Conservation (phyloP, 768 basidiomycete species). For the Psilocybe azurescens region DNA sequence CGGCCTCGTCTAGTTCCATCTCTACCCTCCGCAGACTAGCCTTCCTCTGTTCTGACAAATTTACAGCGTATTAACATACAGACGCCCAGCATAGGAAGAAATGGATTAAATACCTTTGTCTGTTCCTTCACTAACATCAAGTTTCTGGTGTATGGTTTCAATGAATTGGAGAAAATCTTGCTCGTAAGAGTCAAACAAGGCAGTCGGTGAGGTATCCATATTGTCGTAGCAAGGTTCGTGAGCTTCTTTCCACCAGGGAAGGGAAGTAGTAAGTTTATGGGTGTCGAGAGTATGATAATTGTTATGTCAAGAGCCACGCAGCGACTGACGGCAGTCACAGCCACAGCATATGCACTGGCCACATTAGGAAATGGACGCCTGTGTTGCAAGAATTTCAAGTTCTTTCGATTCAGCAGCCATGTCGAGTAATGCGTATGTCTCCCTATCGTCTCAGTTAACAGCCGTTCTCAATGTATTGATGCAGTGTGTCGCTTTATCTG, state of each 20-base stretch:
- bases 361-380: slow-evolving; percentile 19
- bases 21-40: slow-evolving; percentile 82
- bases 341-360: slow-evolving; percentile 15
- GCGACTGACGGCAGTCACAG: slow-evolving; percentile 9
- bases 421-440: slow-evolving; percentile 47
- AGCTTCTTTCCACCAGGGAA: slow-evolving; percentile 37
- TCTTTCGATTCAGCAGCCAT: slow-evolving; percentile 26
- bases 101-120: slow-evolving; percentile 46
- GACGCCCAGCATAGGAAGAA: neutral
- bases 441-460: neutral
- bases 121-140: slow-evolving; percentile 67
- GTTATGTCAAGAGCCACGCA: slow-evolving; percentile 6
- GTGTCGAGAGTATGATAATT: slow-evolving; percentile 14
- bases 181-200: slow-evolving; percentile 91
- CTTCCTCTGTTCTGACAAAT: slow-evolving; percentile 74
- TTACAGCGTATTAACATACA: slow-evolving; percentile 7
- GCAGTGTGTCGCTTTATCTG: slow-evolving; percentile 68
- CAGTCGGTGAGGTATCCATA: slow-evolving; percentile 86
- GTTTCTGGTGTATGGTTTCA: slow-evolving; percentile 73
- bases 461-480: slow-evolving; percentile 6
- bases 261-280: slow-evolving; percentile 1
- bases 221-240: slow-evolving; percentile 14
- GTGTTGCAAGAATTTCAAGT: neutral
- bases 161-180: slow-evolving; percentile 90
- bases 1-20: slow-evolving; percentile 97